Evolutionary conservation across 2,329 filamentous ascomycete species (phyloP).

Genomic region (Diaporthe eres): DNA sequence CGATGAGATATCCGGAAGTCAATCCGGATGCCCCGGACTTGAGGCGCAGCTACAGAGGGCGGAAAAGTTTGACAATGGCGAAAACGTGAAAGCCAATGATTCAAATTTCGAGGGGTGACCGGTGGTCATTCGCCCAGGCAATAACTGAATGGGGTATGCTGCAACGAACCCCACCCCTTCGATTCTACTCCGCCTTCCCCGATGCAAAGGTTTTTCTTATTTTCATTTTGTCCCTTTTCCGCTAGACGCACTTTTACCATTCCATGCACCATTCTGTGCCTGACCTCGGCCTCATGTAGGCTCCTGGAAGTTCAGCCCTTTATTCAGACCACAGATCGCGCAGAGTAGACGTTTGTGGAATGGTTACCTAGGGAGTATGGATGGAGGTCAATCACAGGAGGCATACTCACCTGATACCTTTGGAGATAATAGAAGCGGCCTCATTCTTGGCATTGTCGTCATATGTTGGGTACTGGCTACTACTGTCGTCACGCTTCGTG

Average conservation of each 20-base stretch:
- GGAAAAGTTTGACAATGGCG: background rate
- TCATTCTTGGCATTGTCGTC: background rate
- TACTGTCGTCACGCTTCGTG: background rate
- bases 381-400: background rate
- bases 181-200: background rate
- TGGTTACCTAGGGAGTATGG: background rate
- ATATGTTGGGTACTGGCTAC: slow-evolving; percentile 1
- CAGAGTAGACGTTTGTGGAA: background rate
- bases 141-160: background rate
- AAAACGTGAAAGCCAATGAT: background rate
- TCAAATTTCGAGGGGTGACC: too few species aligned
- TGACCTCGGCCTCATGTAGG: background rate
- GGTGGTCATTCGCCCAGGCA: background rate
- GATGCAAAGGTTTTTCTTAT: background rate
- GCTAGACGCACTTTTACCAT: background rate
- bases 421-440: slow-evolving; percentile 1
- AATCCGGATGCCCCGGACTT: background rate
- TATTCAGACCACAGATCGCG: background rate
- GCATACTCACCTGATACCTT: background rate
- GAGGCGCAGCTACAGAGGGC: background rate
- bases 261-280: background rate
- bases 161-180: background rate
- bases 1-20: slow-evolving; percentile 4
- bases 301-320: too few species aligned
- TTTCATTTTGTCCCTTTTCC: too few species aligned